Evolutionary conservation across 805 yeast genomes (phyloP).

Genomic region (Kodamaea kakaduensis): DNA sequence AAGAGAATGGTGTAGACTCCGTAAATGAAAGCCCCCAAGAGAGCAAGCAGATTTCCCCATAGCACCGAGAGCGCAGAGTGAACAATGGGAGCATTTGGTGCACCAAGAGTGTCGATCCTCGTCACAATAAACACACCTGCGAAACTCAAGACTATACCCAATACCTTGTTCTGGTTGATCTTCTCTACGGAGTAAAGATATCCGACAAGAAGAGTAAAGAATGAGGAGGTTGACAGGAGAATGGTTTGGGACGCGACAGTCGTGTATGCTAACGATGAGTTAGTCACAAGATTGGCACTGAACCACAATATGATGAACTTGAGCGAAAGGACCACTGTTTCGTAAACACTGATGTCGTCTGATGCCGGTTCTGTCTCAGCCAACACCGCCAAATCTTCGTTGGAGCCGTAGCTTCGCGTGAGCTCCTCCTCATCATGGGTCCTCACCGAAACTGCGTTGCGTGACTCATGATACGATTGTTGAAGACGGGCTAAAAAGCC

Average conservation of each 20-base stretch:
- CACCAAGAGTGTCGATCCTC: constrained; percentile 50
- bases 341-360: constrained; percentile 40
- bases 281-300: constrained; percentile 80
- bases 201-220: constrained; percentile 86
- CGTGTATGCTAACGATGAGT: constrained; percentile 82
- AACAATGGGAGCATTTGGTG: constrained; percentile 14
- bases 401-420: constrained; percentile 20
- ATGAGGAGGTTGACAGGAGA: constrained; percentile 85
- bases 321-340: constrained; percentile 70
- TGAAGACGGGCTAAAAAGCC: constrained; percentile 22
- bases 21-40: constrained; percentile 83
- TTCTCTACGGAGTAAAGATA: constrained; percentile 65
- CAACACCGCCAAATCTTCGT: constrained; percentile 16
- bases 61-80: constrained; percentile 26
- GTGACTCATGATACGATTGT: constrained; percentile 19
- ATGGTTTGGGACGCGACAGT: constrained; percentile 94
- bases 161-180: constrained; percentile 58
- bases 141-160: constrained; percentile 69
- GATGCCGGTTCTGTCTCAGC: constrained; percentile 7
- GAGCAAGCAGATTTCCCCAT: constrained; percentile 75
- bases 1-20: constrained; percentile 87
- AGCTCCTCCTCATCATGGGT: constrained; percentile 24
- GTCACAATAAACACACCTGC: constrained; percentile 81
- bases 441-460: constrained; percentile 12
- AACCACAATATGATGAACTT: constrained; percentile 91